Percentiles rank a stretch among this genome's conserved stretches.
Conservation (phyloP, 306 rosid species). For the Prosopis cineraria region DNA sequence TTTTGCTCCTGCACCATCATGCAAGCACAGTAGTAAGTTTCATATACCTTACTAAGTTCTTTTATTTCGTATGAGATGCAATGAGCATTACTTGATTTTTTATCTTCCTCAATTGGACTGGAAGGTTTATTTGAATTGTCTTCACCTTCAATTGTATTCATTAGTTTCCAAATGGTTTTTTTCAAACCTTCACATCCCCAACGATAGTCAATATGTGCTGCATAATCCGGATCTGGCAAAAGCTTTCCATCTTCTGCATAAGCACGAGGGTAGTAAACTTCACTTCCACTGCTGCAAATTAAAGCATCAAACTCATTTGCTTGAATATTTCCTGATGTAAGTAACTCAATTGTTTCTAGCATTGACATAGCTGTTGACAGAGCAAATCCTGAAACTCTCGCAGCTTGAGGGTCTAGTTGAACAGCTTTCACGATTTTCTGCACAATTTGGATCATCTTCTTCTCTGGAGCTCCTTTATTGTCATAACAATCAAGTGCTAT, state of each 20-base stretch:
- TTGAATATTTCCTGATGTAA: constrained; percentile 52
- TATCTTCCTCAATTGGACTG: constrained; percentile 48
- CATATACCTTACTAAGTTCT: constrained; percentile 53
- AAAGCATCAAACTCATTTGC: constrained; percentile 58
- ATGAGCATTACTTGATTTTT: constrained; percentile 59
- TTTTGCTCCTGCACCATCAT: neutral
- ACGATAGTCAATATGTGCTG: constrained; percentile 63
- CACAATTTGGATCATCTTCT: constrained; percentile 49
- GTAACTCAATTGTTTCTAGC: constrained; percentile 58
- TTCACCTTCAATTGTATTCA: constrained; percentile 48
- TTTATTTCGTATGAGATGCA: constrained; percentile 63
- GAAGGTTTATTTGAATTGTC: constrained; percentile 24
- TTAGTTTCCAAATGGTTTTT: constrained; percentile 60
- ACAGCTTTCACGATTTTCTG: constrained; percentile 60
- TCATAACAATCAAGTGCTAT: constrained; percentile 68
- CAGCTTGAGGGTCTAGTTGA: constrained; percentile 52
- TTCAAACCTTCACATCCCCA: constrained; percentile 71
- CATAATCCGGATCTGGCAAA: constrained; percentile 65
- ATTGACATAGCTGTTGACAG: constrained; percentile 69
- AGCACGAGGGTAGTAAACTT: constrained; percentile 64
- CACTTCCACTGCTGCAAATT: constrained; percentile 72
- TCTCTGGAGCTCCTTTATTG: constrained; percentile 50
- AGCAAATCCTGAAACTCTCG: constrained; percentile 61
- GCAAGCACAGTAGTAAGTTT: neutral
- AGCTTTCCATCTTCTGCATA: constrained; percentile 54